Evolutionary conservation across 2,329 filamentous ascomycete genomes (phyloP).

Genomic region (Thermothelomyces thermophilus): DNA sequence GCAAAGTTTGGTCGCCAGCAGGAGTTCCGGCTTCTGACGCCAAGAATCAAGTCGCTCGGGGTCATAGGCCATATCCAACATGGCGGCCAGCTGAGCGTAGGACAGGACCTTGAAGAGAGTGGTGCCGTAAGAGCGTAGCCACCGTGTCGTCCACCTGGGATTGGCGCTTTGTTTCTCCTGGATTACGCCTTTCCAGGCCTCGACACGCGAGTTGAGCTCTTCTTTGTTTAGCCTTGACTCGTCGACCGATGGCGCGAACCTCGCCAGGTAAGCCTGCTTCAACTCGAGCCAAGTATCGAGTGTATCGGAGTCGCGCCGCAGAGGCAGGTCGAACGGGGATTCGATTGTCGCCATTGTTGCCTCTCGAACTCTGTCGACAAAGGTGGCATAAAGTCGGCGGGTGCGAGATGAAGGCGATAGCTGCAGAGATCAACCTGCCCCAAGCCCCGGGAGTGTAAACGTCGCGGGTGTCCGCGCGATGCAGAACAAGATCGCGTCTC

Average conservation of each 20-base stretch:
- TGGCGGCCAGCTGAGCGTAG: not conserved
- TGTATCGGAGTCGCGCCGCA: not conserved
- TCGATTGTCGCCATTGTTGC: not conserved
- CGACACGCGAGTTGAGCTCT: not conserved
- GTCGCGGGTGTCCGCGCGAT: too few relatives aligned
- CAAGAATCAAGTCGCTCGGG: not conserved
- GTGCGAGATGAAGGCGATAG: too few relatives aligned
- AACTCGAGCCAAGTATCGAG: not conserved
- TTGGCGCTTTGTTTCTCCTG: not conserved
- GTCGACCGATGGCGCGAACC: not conserved
- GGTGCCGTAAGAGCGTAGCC: not conserved
- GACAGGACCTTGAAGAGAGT: not conserved
- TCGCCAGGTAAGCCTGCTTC: not conserved
- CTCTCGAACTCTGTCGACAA: too few relatives aligned
- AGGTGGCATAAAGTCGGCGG: too few relatives aligned
- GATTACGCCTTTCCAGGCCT: not conserved
- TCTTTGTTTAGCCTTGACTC: not conserved
- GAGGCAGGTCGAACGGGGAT: not conserved
- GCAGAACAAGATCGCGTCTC: not conserved
- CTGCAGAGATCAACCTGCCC: too few relatives aligned
- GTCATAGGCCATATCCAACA: not conserved
- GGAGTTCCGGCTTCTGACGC: not conserved
- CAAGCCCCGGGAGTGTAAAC: too few relatives aligned
- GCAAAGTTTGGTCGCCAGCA: not conserved
- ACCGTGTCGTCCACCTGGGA: not conserved